Base-by-base conservation (phyloP, 345 rosid genomes). In the Kandelia obovata region DNA sequence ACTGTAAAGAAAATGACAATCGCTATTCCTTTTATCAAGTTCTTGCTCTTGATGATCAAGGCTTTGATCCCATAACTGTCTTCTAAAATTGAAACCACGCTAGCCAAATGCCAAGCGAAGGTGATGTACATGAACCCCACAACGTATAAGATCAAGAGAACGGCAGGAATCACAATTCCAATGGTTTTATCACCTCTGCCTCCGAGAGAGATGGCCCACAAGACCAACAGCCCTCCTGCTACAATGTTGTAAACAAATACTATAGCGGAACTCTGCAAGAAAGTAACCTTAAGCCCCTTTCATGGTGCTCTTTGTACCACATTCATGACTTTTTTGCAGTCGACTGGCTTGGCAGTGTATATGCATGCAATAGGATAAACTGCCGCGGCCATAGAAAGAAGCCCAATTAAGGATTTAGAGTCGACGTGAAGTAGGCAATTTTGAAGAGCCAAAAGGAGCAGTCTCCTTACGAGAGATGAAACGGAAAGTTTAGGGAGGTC, bases 341-440 rank as follows among this genome's bases (percentile, higher is more conserved):
- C 58, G 47, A 80, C 46, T 6, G 80, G 75, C 49, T 75, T 65
- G 60, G 73, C 66, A 0, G 88, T 75, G 66, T 77, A 82, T 23
- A 82, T 52, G 65, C 74, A 71, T 17, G 92, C 89, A 53, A 85
- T 51, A 46, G 88, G 65, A 76, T 82, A 85, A 27, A 82, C 88
- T 3, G 83, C 85, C 1, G 89, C 86, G 0, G 92, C 63, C 2
- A 88, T 83, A 1, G 92, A 85, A 0, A 87, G 70, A 49, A 85
- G 83, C 46, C 15, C 9, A 39, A 17, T 81, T 77, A 19, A 83
- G n/a, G 70, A 65, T 31, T 53, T 31, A 5, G 80, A 64, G 39
- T 31, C 69, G 75, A 46, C 32, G 69, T 72, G 73, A 75, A 35
- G 72, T 83, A 85, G 6, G 55, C 77, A 2, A 65, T 66, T 7